These are phyloP conservation scores for Talaromyces albobiverticillius DNA, from an alignment of 2,329 filamentous ascomycete species.

Conservation along the genomic window DNA sequence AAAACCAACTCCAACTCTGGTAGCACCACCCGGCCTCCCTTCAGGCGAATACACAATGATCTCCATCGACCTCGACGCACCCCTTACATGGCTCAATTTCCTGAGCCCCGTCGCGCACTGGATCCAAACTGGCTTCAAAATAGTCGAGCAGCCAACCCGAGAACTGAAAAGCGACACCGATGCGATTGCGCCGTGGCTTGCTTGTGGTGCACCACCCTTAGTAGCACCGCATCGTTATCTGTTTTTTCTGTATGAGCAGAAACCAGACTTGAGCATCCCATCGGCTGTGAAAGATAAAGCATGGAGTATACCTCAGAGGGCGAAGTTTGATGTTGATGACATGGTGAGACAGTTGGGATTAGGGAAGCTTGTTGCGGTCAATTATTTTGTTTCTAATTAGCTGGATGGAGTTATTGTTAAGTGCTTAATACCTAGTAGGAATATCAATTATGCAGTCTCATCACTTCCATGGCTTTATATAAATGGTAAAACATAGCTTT, in stretches of 20 bases:
- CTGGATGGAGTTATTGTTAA: no score
- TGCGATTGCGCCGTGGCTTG: background rate
- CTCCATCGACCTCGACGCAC: conserved; percentile 47
- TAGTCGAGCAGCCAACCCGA: background rate
- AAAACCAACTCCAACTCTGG: conserved; percentile 1
- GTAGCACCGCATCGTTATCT: conserved; percentile 11
- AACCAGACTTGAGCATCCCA: background rate
- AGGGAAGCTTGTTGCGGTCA: conserved; percentile 1
- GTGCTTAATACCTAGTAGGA: no score
- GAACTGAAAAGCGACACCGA: conserved; percentile 1
- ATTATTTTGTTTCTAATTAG: conserved; percentile 8
- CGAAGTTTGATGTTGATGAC: conserved; percentile 3
- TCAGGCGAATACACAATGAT: conserved; percentile 3
- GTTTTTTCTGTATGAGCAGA: conserved; percentile 9
- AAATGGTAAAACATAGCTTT: no score
- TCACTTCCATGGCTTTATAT: no score
- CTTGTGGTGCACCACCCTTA: conserved; percentile 3
- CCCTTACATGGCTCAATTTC: conserved; percentile 38
- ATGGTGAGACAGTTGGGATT: conserved; percentile 7
- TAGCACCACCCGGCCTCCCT: background rate
- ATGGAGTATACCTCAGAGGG: background rate
- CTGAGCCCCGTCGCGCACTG: conserved; percentile 50
- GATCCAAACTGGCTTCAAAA: conserved; percentile 41
- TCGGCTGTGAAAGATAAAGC: background rate
- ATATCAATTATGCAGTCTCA: no score